These are phyloP conservation scores for Trypanosoma cruzi DNA, from an alignment of 208 protist species.

Conservation along the genomic window DNA sequence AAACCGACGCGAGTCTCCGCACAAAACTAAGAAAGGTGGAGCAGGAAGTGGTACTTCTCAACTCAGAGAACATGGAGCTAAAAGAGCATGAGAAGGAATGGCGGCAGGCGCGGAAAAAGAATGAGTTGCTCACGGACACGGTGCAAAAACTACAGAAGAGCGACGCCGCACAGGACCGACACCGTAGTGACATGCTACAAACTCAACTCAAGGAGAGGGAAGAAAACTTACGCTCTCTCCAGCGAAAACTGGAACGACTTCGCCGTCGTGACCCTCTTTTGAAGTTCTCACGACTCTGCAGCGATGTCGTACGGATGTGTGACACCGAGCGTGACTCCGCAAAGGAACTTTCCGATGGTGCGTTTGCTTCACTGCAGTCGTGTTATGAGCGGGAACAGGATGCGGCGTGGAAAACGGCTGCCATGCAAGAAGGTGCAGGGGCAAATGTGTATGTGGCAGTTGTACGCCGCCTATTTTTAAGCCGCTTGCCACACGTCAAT, in stretches of 20 bases:
- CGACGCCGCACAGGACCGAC: constrained; percentile 34
- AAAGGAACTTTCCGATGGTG: constrained; percentile 52
- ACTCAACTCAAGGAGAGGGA: constrained; percentile 60
- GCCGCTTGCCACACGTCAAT: constrained; percentile 52
- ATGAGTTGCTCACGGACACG: constrained; percentile 36
- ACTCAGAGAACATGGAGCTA: constrained; percentile 86
- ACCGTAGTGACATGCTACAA: constrained; percentile 39
- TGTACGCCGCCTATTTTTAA: constrained; percentile 47
- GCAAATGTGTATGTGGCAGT: constrained; percentile 59
- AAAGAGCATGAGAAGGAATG: constrained; percentile 57
- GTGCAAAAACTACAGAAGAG: constrained; percentile 29
- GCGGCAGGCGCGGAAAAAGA: constrained; percentile 50
- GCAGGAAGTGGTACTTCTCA: constrained; percentile 86
- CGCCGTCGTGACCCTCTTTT: constrained; percentile 76
- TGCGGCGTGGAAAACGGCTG: constrained; percentile 52
- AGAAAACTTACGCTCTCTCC: constrained; percentile 68
- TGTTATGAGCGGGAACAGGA: constrained; percentile 45
- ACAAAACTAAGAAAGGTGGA: constrained; percentile 63
- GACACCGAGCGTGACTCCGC: constrained; percentile 11
- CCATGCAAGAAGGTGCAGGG: constrained; percentile 34
- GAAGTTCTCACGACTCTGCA: constrained; percentile 86
- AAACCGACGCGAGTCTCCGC: constrained; percentile 58
- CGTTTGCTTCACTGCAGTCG: constrained; percentile 51
- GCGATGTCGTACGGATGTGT: constrained; percentile 63
- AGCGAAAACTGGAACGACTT: constrained; percentile 83